Evolutionary conservation across 306 rosid genomes (phyloP).

Genomic region (Sindora glabra): DNA sequence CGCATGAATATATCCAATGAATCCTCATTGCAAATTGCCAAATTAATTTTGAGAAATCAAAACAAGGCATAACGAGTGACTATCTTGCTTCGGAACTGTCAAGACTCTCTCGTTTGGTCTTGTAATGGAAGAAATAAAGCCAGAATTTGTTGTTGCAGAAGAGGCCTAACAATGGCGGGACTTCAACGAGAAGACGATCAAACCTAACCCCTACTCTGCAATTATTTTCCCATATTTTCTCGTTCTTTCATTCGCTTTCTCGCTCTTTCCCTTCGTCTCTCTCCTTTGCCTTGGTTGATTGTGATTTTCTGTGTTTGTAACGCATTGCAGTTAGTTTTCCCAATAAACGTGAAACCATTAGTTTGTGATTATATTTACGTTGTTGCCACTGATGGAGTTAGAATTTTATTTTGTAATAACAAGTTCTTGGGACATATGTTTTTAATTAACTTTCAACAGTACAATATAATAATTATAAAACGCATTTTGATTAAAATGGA

Average conservation of each 20-base stretch:
- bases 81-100: neutral
- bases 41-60: neutral
- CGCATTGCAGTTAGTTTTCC: neutral
- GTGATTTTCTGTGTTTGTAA: too few relatives aligned
- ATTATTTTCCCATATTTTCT: slow-evolving; percentile 31
- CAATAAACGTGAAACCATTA: slow-evolving; percentile 16
- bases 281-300: too few relatives aligned
- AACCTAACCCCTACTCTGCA: slow-evolving; percentile 45
- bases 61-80: neutral
- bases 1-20: slow-evolving; percentile 25
- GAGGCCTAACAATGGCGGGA: slow-evolving; percentile 37
- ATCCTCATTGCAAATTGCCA: neutral
- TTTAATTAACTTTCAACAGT: too few relatives aligned
- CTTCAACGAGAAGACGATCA: slow-evolving; percentile 23
- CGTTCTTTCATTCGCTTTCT: slow-evolving; percentile 19
- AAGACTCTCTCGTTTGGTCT: neutral
- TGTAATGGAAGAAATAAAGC: neutral
- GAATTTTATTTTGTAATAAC: too few relatives aligned
- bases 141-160: slow-evolving; percentile 49
- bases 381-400: too few relatives aligned
- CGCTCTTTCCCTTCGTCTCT: neutral
- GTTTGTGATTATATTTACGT: too few relatives aligned
- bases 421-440: too few relatives aligned
- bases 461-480: too few relatives aligned
- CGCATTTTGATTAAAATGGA: too few relatives aligned